Conservation (phyloP, 2,329 filamentous ascomycete genomes). For the Aspergillus proliferans region DNA sequence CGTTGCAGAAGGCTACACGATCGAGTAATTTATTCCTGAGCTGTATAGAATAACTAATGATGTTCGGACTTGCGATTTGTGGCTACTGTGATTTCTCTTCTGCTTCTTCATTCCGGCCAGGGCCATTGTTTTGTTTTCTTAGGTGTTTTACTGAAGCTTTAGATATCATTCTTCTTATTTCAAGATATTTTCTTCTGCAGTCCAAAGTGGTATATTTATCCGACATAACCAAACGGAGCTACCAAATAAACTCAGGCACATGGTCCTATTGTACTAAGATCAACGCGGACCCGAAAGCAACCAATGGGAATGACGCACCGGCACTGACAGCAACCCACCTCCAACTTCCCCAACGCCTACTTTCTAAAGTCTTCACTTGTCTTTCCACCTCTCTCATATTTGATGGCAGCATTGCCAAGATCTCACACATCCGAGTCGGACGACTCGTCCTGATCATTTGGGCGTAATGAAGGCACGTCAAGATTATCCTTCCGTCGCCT, state of each 20-base stretch:
- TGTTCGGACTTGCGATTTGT: conserved; percentile 25
- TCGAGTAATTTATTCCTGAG: conserved; percentile 32
- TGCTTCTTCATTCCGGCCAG: conserved; percentile 11
- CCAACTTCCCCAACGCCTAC: background rate
- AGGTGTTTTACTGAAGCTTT: background rate
- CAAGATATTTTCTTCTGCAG: background rate
- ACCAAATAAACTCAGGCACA: background rate
- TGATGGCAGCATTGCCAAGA: background rate
- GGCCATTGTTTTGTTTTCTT: conserved; percentile 11
- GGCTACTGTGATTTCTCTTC: conserved; percentile 10
- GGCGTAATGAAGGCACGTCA: conserved; percentile 19
- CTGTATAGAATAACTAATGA: conserved; percentile 35
- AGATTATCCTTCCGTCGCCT: conserved; percentile 10
- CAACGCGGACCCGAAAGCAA: background rate
- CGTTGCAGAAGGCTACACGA: conserved; percentile 39
- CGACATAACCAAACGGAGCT: background rate
- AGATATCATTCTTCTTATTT: background rate
- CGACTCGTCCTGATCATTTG: conserved; percentile 9
- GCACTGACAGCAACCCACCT: background rate
- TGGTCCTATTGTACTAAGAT: background rate
- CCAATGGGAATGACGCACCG: background rate
- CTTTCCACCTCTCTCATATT: background rate
- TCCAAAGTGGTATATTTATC: background rate
- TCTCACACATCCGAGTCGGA: background rate
- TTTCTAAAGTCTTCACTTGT: background rate